Evolutionary conservation across 257 asterid genomes (phyloP), one percentile per base, ranked within the genome.

Genomic region (Haberlea rhodopensis): DNA sequence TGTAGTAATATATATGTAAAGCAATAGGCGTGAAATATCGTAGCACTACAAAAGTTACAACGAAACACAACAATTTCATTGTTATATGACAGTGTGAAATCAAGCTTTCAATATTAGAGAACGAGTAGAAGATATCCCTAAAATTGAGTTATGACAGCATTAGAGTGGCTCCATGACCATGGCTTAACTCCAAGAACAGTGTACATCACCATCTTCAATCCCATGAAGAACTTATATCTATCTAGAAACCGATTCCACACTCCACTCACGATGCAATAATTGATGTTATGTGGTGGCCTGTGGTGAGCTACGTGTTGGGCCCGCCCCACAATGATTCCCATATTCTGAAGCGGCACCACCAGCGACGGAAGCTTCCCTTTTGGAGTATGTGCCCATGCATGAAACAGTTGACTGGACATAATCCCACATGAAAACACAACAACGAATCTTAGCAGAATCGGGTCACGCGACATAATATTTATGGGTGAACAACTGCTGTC

Each of bases 361-460:
- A 53, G 58, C 10, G n/a, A 28, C 24, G 58, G 58, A 9, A 53
- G 58, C 58, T 22, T 53, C 28, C 23, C 19, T 53, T 24, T 54
- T 10, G 34, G 16, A 24, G 32, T 10, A 13, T 24, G 60, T 15
- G 60, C 60, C 60, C 60, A 24, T 21, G 25, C 58, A 53, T 53
- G 58, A 16, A 53, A 18, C 27, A 20, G 58, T 15, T 18, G 58
- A 28, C 58, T 53, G 26, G 21, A 53, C 58, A 53, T 9, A 7
- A 20, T 21, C 15, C 25, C 10, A 2, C 64, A 70, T 11, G 64
- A 72, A 16, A 70, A 60, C 3, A 60, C 71, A 5, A 74, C 84
- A 0, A 63, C 63, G 62, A 82, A 82, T 32, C 59, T 64, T 7
- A 82, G 52, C 52, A 28, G 2, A 11, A 32, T 27, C 13, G 79